Evolutionary conservation across 1,139 yeast species (phyloP).

Genomic region (Zygosaccharomyces pseudobailii): DNA sequence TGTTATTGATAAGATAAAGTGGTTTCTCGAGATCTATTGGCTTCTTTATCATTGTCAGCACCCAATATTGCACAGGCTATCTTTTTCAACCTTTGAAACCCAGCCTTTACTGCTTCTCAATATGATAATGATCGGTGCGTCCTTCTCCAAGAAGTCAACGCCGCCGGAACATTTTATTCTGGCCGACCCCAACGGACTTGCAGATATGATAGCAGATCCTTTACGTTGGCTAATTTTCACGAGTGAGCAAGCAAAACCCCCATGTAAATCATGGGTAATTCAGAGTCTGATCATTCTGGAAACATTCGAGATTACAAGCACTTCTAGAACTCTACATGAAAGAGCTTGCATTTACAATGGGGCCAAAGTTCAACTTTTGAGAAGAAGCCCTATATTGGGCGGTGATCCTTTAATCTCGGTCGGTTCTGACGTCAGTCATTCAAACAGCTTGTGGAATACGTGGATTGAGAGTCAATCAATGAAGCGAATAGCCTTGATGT

Average conservation of each 20-base stretch:
- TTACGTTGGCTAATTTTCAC: slow-evolving; percentile 46
- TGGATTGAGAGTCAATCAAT: slow-evolving; percentile 43
- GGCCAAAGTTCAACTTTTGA: slow-evolving; percentile 49
- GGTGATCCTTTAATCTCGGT: slow-evolving; percentile 45
- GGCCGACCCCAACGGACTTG: slow-evolving; percentile 23
- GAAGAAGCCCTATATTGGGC: slow-evolving; percentile 53
- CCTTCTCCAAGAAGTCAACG: slow-evolving; percentile 20
- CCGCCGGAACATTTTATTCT: slow-evolving; percentile 3
- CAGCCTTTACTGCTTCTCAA: slow-evolving; percentile 43
- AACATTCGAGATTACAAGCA: slow-evolving; percentile 45
- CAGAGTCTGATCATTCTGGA: slow-evolving; percentile 51
- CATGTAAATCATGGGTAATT: slow-evolving; percentile 47
- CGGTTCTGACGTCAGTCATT: slow-evolving; percentile 43
- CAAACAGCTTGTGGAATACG: slow-evolving; percentile 29
- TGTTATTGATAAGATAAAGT: slow-evolving; percentile 27
- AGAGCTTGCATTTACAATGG: slow-evolving; percentile 57
- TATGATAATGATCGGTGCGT: slow-evolving; percentile 45
- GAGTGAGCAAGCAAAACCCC: slow-evolving; percentile 46
- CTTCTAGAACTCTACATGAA: slow-evolving; percentile 49
- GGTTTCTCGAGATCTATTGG: slow-evolving; percentile 41
- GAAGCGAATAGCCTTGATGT: slow-evolving; percentile 14
- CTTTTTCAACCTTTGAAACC: slow-evolving; percentile 41
- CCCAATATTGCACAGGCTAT: slow-evolving; percentile 47
- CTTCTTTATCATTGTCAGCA: slow-evolving; percentile 47
- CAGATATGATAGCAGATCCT: slow-evolving; percentile 41